Percentiles rank a stretch among this genome's conserved stretches.
Evolutionary conservation across 345 rosid species (phyloP).

Genomic region (Bruguiera sexangula): DNA sequence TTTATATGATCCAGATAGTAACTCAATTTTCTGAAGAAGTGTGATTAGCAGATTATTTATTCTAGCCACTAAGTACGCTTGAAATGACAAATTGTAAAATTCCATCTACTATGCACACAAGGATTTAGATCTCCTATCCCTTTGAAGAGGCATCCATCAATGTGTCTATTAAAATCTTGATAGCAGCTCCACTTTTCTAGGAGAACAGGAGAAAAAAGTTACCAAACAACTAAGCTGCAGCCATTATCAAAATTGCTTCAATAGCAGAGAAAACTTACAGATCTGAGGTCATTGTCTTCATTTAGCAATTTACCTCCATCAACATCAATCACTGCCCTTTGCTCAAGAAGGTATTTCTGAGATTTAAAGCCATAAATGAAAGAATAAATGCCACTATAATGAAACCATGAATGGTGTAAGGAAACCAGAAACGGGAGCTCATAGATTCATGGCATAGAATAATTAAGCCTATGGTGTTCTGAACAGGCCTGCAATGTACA

Average conservation of each 20-base stretch:
- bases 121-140: not conserved
- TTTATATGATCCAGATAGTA: no score
- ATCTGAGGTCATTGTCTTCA: slow-evolving; percentile 90
- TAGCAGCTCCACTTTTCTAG: not conserved
- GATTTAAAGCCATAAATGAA: slow-evolving; percentile 17
- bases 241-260: slow-evolving; percentile 7
- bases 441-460: no score
- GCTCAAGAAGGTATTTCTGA: slow-evolving; percentile 90
- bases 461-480: no score
- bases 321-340: slow-evolving; percentile 70
- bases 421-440: not conserved
- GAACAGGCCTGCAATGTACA: not conserved
- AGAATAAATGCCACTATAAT: not conserved
- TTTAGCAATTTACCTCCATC: slow-evolving; percentile 88
- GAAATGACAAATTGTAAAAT: no score
- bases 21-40: no score
- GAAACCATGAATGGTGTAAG: not conserved
- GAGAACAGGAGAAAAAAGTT: no score
- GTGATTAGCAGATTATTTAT: no score
- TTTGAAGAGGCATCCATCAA: not conserved
- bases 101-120: no score
- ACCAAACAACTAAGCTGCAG: no score
- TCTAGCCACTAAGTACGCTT: no score
- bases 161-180: not conserved
- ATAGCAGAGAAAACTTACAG: slow-evolving; percentile 52